Evolutionary conservation across 352 stramenopile genomes (phyloP).

Genomic region (Globisporangium cylindrosporum): DNA sequence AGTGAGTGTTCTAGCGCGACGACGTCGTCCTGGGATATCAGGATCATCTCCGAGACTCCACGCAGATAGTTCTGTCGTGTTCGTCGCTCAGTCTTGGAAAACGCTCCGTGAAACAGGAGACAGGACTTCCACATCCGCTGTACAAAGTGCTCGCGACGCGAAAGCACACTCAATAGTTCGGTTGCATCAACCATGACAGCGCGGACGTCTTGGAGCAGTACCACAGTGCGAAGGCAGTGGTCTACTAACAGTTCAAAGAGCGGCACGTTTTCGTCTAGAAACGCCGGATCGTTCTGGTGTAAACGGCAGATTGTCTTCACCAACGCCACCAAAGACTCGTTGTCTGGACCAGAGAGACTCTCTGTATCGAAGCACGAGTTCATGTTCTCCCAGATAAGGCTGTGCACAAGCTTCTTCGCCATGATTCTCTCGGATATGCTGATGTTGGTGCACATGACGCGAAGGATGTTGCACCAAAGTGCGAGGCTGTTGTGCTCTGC

Average conservation of each 20-base stretch:
- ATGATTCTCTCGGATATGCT: background rate
- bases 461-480: conserved; percentile 16
- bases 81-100: background rate
- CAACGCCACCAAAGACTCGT: conserved; percentile 7
- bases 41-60: conserved; percentile 6
- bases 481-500: background rate
- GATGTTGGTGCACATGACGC: background rate
- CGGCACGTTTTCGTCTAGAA: background rate
- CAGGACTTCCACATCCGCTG: conserved; percentile 1
- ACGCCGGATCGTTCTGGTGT: background rate
- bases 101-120: background rate
- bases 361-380: background rate
- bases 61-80: conserved; percentile 2
- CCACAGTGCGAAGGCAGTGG: conserved; percentile 13
- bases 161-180: conserved; percentile 9
- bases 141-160: background rate
- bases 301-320: conserved; percentile 4
- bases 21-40: background rate
- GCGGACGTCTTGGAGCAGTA: conserved; percentile 7
- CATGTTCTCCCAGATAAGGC: conserved; percentile 1
- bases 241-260: background rate
- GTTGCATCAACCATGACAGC: conserved; percentile 8
- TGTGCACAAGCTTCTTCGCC: conserved; percentile 1
- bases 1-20: conserved; percentile 1
- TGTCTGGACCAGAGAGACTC: background rate